Evolutionary conservation across 331 rosid genomes (phyloP).

Genomic region (Malus hybrid): DNA sequence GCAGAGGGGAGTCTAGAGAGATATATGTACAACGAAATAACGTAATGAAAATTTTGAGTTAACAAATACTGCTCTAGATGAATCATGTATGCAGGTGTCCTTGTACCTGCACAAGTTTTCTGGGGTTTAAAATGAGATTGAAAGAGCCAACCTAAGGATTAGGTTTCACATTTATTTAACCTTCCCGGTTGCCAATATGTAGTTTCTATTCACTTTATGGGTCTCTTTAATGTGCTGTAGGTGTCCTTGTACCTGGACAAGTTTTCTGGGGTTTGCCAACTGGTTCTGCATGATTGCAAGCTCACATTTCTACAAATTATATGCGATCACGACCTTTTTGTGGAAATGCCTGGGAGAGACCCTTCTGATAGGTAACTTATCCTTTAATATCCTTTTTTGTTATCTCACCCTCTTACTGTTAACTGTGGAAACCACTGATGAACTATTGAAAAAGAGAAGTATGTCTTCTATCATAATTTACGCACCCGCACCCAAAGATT

Average conservation of each 20-base stretch:
- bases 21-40: neutral
- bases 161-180: neutral
- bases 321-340: conserved; percentile 96
- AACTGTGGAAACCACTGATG: neutral
- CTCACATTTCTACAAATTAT: conserved; percentile 85
- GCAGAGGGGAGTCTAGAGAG: neutral
- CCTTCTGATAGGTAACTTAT: conserved; percentile 87
- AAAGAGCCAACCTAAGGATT: neutral
- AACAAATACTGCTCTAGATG: neutral
- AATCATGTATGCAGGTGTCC: neutral
- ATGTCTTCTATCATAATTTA: neutral
- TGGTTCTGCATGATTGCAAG: conserved; percentile 93
- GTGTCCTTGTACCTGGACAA: conserved; percentile 94
- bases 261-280: conserved; percentile 93
- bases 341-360: conserved; percentile 99
- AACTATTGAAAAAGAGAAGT: neutral
- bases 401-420: neutral
- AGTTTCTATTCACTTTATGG: neutral
- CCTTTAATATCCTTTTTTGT: neutral
- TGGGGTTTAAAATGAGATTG: neutral
- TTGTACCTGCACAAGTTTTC: neutral
- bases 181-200: neutral
- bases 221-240: conserved; percentile 36
- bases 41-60: neutral
- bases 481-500: neutral